Conservation (phyloP, 495 filamentous ascomycete genomes). For the Oidiodendron maius region DNA sequence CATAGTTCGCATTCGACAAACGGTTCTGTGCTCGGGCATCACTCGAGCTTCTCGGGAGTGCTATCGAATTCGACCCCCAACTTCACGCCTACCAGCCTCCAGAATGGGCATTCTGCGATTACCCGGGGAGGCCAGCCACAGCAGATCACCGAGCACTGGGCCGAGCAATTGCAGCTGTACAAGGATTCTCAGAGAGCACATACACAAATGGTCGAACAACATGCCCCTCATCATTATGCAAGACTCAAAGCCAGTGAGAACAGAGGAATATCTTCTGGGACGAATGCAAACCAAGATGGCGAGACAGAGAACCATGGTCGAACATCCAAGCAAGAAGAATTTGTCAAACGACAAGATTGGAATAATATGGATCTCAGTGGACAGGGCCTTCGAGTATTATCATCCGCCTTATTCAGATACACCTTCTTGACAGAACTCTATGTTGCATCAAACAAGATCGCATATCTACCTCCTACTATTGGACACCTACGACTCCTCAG, state of each 20-base stretch:
- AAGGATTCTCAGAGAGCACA: constrained; percentile 62
- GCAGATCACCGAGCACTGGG: constrained; percentile 77
- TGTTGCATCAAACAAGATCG: constrained; percentile 84
- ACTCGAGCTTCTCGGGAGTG: constrained; percentile 72
- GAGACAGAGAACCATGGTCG: constrained; percentile 55
- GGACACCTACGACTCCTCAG: constrained; percentile 72
- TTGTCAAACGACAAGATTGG: constrained; percentile 68
- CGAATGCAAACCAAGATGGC: constrained; percentile 49
- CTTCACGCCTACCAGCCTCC: constrained; percentile 65
- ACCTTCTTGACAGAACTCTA: constrained; percentile 83
- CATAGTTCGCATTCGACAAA: constrained; percentile 55
- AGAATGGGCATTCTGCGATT: constrained; percentile 61
- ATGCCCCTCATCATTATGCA: constrained; percentile 49
- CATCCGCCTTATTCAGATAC: constrained; percentile 75
- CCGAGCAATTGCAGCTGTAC: constrained; percentile 73
- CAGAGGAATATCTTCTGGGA: constrained; percentile 30
- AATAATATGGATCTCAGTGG: constrained; percentile 87
- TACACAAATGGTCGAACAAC: constrained; percentile 59
- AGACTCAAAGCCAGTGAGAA: constrained; percentile 47
- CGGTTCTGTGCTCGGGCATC: constrained; percentile 56
- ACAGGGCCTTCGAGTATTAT: constrained; percentile 79
- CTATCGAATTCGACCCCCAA: constrained; percentile 68
- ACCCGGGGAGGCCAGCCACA: constrained; percentile 37
- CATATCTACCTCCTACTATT: constrained; percentile 66
- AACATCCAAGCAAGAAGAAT: constrained; percentile 47